Conservation (phyloP, 2,329 filamentous ascomycete species). For the Cladosporium sp. region DNA sequence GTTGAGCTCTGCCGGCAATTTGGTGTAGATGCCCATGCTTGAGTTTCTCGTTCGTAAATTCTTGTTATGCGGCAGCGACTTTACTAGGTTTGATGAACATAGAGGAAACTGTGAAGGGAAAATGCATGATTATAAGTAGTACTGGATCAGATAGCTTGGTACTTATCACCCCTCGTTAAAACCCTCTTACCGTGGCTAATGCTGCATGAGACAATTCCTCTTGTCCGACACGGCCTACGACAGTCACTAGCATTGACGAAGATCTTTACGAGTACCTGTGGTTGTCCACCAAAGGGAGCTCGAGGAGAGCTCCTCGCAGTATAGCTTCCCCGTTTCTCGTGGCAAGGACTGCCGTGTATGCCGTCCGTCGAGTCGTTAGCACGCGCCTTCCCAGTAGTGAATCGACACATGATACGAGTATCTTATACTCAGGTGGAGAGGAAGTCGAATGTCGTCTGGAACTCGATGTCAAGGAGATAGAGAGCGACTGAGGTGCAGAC, state of each 20-base stretch:
- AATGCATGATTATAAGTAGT: neutral
- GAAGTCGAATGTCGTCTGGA: too few relatives aligned
- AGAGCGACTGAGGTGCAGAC: neutral
- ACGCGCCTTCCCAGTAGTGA: neutral
- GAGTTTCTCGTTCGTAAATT: neutral
- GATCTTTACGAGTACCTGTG: neutral
- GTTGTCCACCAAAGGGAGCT: neutral
- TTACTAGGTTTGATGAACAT: too few relatives aligned
- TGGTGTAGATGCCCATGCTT: slow-evolving; percentile 31
- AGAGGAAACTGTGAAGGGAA: neutral
- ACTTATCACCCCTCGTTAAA: neutral
- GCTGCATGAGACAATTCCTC: neutral
- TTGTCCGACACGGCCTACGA: neutral
- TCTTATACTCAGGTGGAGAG: too few relatives aligned
- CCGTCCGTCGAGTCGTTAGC: too few relatives aligned
- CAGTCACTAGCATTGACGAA: neutral
- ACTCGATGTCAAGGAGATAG: neutral
- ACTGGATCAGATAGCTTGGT: neutral
- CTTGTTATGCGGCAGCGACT: neutral
- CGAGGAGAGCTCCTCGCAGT: neutral
- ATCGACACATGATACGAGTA: neutral
- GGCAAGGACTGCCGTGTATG: neutral
- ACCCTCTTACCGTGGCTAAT: neutral
- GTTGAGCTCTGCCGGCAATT: slow-evolving; percentile 40
- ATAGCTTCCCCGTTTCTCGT: neutral